A percentile compares a stretch with the other conserved stretches of the same genome.
Evolutionary conservation across 345 rosid genomes (phyloP).

Genomic region (Corchorus capsularis): DNA sequence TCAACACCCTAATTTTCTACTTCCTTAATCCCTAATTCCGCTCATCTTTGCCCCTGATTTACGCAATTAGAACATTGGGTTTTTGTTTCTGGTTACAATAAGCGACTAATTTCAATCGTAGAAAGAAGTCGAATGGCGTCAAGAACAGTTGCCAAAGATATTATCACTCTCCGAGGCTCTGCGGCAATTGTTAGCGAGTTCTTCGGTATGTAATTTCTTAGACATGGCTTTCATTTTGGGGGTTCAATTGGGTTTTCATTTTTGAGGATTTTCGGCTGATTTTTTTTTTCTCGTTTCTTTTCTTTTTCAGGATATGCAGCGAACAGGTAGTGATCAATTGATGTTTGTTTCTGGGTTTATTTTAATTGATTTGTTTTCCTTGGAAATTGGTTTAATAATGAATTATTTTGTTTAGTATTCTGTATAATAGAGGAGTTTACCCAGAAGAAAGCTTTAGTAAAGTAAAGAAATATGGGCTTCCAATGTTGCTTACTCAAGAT

Average conservation of each 20-base stretch:
- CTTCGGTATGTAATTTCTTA: conserved; percentile 51
- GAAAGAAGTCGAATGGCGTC: conserved; percentile 52
- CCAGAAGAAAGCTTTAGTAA: conserved; percentile 89
- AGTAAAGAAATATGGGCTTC: conserved; percentile 98
- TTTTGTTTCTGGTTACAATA: neutral
- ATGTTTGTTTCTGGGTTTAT: neutral
- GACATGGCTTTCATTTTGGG: neutral
- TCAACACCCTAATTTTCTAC: neutral
- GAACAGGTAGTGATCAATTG: conserved; percentile 59
- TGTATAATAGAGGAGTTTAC: conserved; percentile 94
- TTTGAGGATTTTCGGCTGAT: conserved; percentile 20
- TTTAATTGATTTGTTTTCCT: neutral
- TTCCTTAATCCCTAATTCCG: neutral
- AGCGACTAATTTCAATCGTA: neutral
- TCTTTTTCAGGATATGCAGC: conserved; percentile 85
- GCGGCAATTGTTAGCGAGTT: conserved; percentile 98
- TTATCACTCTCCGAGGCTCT: conserved; percentile 95
- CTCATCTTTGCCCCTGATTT: neutral
- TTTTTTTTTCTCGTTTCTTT: neutral
- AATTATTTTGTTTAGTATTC: conserved; percentile 53
- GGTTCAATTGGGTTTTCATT: neutral
- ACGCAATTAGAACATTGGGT: neutral
- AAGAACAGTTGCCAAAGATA: conserved; percentile 76
- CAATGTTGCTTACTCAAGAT: conserved; percentile 85
- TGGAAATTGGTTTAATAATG: neutral